A percentile compares a stretch with the other conserved stretches of the same genome.
Evolutionary conservation across 495 filamentous ascomycete genomes (phyloP).

Genomic region (Cairneyella variabilis): DNA sequence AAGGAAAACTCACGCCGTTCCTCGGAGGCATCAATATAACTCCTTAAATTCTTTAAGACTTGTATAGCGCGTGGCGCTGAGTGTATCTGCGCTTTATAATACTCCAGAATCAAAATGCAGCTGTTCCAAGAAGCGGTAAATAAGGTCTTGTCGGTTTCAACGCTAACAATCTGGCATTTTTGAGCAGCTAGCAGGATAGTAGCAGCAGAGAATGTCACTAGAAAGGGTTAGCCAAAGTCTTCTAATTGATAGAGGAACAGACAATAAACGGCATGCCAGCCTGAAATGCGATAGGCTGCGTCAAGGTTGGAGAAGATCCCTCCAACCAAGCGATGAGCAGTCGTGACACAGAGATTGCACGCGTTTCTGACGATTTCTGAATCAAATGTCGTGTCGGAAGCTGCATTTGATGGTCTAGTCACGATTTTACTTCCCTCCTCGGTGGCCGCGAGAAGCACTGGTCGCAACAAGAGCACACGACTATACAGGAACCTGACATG

Average conservation of each 20-base stretch:
- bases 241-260: background rate
- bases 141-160: background rate
- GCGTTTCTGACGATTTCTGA: no score
- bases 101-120: background rate
- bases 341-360: background rate
- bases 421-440: no score
- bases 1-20: no score
- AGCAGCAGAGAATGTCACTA: constrained; percentile 1
- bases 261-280: constrained; percentile 7
- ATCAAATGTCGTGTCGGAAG: no score
- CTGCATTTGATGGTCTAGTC: no score
- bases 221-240: background rate
- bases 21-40: no score
- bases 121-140: background rate
- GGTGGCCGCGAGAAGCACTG: no score
- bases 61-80: no score
- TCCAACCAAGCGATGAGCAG: background rate
- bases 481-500: no score
- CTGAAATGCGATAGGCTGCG: background rate
- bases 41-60: no score
- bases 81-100: no score
- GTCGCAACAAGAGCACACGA: no score
- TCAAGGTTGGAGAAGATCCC: background rate
- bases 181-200: background rate
- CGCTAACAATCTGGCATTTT: background rate